phyloP scores from a whole-genome alignment of 345 rosid genomes.

The Dipteronia dyeriana region DNA sequence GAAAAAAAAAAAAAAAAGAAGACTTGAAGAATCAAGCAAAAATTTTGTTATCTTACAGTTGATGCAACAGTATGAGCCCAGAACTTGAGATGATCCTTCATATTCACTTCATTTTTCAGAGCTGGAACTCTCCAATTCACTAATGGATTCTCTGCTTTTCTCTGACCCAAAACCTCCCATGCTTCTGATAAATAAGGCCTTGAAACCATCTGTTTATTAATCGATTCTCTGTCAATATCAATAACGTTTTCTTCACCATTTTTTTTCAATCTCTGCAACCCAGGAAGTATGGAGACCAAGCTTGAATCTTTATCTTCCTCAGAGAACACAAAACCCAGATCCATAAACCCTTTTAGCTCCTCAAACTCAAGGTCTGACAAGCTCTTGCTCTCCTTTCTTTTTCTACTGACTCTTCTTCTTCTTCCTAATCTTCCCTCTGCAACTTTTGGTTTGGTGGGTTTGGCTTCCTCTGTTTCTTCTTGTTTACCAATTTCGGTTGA shows the following conservation, averaged over 20 bases:
- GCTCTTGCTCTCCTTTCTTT: constrained; percentile 46
- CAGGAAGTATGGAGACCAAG: constrained; percentile 58
- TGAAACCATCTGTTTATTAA: constrained; percentile 18
- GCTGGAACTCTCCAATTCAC: constrained; percentile 49
- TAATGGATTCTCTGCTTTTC: constrained; percentile 30
- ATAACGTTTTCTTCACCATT: constrained; percentile 3
- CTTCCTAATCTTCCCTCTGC: constrained; percentile 19
- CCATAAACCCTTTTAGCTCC: constrained; percentile 77
- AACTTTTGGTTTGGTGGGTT: constrained; percentile 1
- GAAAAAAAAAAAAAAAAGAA: neutral
- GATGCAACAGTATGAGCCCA: constrained; percentile 80
- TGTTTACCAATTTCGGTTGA: neutral
- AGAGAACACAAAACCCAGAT: constrained; percentile 73
- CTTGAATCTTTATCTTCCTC: constrained; percentile 59
- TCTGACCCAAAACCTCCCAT: constrained; percentile 47
- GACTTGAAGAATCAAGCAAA: neutral
- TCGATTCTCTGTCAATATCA: no score
- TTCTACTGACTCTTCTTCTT: constrained; percentile 13
- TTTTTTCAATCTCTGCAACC: constrained; percentile 52
- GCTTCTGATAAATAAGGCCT: constrained; percentile 71
- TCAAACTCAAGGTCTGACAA: constrained; percentile 63
- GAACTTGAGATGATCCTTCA: constrained; percentile 57
- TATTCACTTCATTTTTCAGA: constrained; percentile 39
- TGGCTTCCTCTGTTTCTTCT: constrained; percentile 6
- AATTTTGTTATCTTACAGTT: constrained; percentile 44